These are phyloP conservation scores for Plantago coronopus DNA, from an alignment of 305 asterid species.

Conservation along the genomic window DNA sequence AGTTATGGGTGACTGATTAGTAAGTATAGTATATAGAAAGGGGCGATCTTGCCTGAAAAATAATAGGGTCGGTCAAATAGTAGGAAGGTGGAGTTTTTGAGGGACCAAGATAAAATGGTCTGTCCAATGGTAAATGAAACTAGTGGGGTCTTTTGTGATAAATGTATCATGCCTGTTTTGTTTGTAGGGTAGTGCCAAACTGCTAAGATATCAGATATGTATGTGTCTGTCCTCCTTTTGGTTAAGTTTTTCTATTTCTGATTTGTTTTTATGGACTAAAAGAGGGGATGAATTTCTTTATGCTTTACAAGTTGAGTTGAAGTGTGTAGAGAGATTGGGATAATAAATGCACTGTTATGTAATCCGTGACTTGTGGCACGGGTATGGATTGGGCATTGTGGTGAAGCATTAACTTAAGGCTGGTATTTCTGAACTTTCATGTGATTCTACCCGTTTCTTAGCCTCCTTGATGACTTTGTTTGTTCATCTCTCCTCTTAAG, in stretches of 20 bases:
- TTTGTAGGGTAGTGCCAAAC: constrained; percentile 21
- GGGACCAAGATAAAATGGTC: constrained; percentile 26
- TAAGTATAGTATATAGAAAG: no score
- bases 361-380: constrained; percentile 84
- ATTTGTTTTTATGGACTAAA: neutral
- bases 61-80: constrained; percentile 18
- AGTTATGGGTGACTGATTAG: constrained; percentile 9
- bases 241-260: neutral
- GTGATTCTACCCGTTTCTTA: constrained; percentile 48
- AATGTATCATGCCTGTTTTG: constrained; percentile 12
- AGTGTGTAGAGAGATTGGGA: constrained; percentile 4
- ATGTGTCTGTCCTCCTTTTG: neutral
- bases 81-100: constrained; percentile 9
- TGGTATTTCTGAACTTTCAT: constrained; percentile 57
- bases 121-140: constrained; percentile 25
- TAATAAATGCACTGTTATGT: constrained; percentile 43
- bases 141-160: constrained; percentile 20
- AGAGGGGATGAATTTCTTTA: no score
- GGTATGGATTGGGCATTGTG: constrained; percentile 46
- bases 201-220: neutral
- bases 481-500: neutral
- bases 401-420: constrained; percentile 46
- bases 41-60: no score
- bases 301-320: neutral
- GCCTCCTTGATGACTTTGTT: constrained; percentile 23